These are phyloP conservation scores for Apocynum venetum DNA, from an alignment of 257 asterid species.

Conservation along the genomic window DNA sequence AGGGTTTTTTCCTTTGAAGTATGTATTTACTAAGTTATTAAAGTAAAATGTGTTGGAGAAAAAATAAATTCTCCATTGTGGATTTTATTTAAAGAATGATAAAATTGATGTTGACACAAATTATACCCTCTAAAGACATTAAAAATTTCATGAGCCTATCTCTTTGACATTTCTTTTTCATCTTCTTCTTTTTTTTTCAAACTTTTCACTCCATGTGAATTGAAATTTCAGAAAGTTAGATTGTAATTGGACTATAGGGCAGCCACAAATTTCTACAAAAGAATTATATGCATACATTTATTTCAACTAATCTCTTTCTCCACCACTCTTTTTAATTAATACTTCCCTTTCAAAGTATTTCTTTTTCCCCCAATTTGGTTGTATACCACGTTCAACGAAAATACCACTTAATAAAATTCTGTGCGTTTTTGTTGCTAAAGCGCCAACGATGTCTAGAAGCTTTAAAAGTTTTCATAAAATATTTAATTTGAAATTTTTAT, in stretches of 20 bases:
- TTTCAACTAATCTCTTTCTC: neutral
- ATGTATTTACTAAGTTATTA: too few relatives aligned
- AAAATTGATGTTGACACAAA: neutral
- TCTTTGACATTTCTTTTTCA: neutral
- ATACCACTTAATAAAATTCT: neutral
- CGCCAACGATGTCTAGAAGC: conserved; percentile 9
- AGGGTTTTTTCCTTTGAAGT: too few relatives aligned
- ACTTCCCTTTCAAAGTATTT: conserved; percentile 12
- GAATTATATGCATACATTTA: neutral
- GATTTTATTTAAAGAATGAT: neutral
- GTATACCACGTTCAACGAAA: neutral
- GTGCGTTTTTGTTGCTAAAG: neutral
- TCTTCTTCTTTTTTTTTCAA: neutral
- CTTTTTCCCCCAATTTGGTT: neutral
- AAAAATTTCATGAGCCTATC: neutral
- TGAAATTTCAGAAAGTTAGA: conserved; percentile 2
- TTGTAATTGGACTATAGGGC: neutral
- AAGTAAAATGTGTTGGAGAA: too few relatives aligned
- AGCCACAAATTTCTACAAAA: neutral
- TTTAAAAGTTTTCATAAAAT: neutral
- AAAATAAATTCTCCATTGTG: neutral
- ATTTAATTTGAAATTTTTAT: too few relatives aligned
- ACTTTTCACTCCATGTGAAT: neutral
- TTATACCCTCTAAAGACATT: neutral
- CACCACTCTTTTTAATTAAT: neutral